These are phyloP conservation scores for Quercus cerris DNA, from an alignment of 306 rosid species.

Conservation along the genomic window DNA sequence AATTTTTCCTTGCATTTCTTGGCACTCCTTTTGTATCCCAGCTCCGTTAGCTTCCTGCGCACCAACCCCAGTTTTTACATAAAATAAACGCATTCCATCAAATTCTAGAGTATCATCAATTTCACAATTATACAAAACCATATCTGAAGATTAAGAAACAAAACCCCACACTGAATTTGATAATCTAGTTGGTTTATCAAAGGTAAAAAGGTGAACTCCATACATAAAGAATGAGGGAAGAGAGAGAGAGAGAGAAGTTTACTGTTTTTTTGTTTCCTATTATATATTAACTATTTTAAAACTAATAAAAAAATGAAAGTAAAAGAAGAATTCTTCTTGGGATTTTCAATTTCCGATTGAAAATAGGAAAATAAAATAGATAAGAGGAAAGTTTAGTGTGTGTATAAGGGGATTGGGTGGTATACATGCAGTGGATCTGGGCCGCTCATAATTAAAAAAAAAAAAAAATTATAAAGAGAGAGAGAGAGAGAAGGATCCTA, in stretches of 20 bases:
- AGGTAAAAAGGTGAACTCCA: not conserved
- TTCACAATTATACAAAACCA: not conserved
- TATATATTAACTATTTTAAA: not conserved
- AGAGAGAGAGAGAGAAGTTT: not conserved
- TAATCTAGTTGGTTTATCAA: not conserved
- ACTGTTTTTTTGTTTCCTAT: not conserved
- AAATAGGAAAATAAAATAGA: constrained; percentile 2
- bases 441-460: not conserved
- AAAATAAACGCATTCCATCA: not conserved
- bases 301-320: not conserved
- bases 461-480: not conserved
- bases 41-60: constrained; percentile 41
- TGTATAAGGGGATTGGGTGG: constrained; percentile 11
- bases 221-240: not conserved
- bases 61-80: not conserved
- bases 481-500: not conserved
- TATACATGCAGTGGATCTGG: constrained; percentile 41
- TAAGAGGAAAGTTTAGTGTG: not conserved
- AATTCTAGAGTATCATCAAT: not conserved
- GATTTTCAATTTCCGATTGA: constrained; percentile 22
- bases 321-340: constrained; percentile 27
- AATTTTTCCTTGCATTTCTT: constrained; percentile 57
- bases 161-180: not conserved
- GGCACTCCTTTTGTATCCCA: constrained; percentile 37
- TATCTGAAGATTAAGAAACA: not conserved